A percentile compares a stretch with the other conserved stretches of the same genome.
Conservation (phyloP, 1,284 basidiomycete species). For the Trametes polyzona region DNA sequence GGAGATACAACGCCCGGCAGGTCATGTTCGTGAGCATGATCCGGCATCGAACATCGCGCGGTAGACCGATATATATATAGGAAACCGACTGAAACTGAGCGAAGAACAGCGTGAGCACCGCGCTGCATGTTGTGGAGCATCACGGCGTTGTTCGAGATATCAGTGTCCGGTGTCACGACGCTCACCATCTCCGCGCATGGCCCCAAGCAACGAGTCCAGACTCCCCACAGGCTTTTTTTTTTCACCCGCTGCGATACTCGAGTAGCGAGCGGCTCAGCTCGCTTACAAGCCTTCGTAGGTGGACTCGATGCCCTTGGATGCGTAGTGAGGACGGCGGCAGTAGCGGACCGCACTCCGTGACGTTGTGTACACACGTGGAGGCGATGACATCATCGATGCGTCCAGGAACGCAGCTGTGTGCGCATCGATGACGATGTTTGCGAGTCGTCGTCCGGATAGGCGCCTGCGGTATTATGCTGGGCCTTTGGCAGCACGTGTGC, state of each 20-base stretch:
- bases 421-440: neutral
- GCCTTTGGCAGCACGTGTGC: too few relatives aligned
- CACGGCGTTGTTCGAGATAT: neutral
- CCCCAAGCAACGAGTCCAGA: neutral
- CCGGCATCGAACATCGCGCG: too few relatives aligned
- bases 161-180: neutral
- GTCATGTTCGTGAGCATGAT: too few relatives aligned
- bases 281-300: too few relatives aligned
- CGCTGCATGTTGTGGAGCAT: conserved; percentile 6
- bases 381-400: conserved; percentile 2
- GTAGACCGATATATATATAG: too few relatives aligned
- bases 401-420: neutral
- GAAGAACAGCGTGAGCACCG: neutral
- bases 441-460: neutral
- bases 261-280: too few relatives aligned
- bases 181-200: neutral
- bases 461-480: neutral
- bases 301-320: too few relatives aligned
- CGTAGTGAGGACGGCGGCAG: neutral
- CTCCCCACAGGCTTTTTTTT: neutral
- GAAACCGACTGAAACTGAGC: neutral
- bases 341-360: neutral
- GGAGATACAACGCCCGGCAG: too few relatives aligned
- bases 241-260: too few relatives aligned
- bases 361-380: neutral